phyloP scores from a whole-genome alignment of 345 rosid species.

The Acer yangbiense region DNA sequence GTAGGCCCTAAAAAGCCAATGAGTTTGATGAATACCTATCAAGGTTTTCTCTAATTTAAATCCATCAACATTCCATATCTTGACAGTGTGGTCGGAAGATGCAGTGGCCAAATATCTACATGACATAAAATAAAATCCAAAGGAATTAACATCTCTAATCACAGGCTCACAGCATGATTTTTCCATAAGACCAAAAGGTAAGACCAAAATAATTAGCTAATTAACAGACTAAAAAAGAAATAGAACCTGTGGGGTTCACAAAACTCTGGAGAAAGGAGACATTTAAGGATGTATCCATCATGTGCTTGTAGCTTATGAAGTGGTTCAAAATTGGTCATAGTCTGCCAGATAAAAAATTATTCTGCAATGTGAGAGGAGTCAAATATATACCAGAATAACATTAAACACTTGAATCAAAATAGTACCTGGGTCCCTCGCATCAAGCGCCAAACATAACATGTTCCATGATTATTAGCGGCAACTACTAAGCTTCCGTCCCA shows the following conservation, averaged over 20 bases:
- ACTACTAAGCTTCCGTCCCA: slow-evolving; percentile 98
- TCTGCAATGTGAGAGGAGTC: slow-evolving; percentile 2
- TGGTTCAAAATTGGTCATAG: slow-evolving; percentile 94
- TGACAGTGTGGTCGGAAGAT: slow-evolving; percentile 91
- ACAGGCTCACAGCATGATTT: background rate
- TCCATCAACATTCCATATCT: slow-evolving; percentile 97
- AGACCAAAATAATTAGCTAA: background rate
- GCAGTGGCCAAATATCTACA: slow-evolving; percentile 92
- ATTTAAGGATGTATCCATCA: slow-evolving; percentile 80
- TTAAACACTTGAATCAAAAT: slow-evolving; percentile 8
- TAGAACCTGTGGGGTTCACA: slow-evolving; percentile 78
- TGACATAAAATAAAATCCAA: slow-evolving; percentile 15
- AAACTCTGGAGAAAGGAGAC: slow-evolving; percentile 87
- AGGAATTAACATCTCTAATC: slow-evolving; percentile 3
- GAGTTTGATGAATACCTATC: slow-evolving; percentile 42
- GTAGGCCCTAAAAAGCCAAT: background rate
- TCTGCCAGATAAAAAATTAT: slow-evolving; percentile 43
- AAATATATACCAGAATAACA: background rate
- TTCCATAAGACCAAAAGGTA: background rate
- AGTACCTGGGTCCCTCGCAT: slow-evolving; percentile 75
- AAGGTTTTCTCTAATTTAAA: slow-evolving; percentile 89
- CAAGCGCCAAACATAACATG: slow-evolving; percentile 95
- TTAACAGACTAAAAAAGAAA: background rate
- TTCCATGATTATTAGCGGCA: slow-evolving; percentile 91
- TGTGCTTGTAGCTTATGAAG: slow-evolving; percentile 97